Conservation (phyloP, 345 rosid species). For the Conringia planisiliqua region DNA sequence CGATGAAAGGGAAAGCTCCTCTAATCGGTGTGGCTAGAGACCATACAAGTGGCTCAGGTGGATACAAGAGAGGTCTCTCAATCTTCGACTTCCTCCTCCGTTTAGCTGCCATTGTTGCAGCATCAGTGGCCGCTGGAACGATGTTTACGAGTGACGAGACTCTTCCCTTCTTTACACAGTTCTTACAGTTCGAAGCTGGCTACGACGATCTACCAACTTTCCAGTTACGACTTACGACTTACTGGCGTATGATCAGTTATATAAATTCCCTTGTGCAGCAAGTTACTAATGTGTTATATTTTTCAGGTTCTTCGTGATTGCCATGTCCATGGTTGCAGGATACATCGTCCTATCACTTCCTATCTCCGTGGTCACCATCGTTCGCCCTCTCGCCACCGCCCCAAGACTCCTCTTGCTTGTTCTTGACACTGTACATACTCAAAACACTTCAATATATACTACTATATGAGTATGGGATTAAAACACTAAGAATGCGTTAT, state of each 20-base stretch:
- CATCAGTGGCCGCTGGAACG: slow-evolving; percentile 56
- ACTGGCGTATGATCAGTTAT: background rate
- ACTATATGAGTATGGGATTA: background rate
- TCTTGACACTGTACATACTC: slow-evolving; percentile 58
- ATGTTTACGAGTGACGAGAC: slow-evolving; percentile 78
- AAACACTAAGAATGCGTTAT: background rate
- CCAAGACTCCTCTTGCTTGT: slow-evolving; percentile 65
- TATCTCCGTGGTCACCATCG: slow-evolving; percentile 63
- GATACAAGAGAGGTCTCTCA: slow-evolving; percentile 54
- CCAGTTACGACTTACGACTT: slow-evolving; percentile 33
- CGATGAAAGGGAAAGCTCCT: slow-evolving; percentile 37
- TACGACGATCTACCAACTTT: slow-evolving; percentile 82
- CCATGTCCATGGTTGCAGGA: slow-evolving; percentile 62
- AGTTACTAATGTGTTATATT: background rate
- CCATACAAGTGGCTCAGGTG: slow-evolving; percentile 30
- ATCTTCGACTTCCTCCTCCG: slow-evolving; percentile 73
- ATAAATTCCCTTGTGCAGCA: background rate
- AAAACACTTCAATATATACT: background rate
- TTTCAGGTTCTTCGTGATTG: slow-evolving; percentile 74
- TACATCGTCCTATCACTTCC: slow-evolving; percentile 89
- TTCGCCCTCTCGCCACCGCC: slow-evolving; percentile 67
- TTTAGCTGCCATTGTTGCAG: slow-evolving; percentile 50
- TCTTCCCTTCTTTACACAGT: slow-evolving; percentile 90
- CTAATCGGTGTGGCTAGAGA: slow-evolving; percentile 22
- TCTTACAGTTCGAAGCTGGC: slow-evolving; percentile 83